Percentiles rank a stretch among this genome's conserved stretches.
phyloP scores from a whole-genome alignment of 805 yeast genomes.

The Danielia oregonensis region DNA sequence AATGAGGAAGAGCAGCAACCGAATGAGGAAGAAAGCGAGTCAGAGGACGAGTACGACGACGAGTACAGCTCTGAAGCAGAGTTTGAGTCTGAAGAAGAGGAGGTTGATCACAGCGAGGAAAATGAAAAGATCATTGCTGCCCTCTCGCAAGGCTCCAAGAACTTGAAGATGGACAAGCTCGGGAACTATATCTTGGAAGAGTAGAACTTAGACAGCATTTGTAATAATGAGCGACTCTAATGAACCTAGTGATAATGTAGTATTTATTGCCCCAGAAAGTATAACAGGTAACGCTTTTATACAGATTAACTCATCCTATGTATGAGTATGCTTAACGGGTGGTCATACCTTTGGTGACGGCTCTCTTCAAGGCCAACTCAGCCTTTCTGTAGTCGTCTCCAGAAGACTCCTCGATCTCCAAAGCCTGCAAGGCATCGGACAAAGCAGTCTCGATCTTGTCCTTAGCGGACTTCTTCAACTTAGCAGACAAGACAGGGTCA shows the following conservation, averaged over 20 bases:
- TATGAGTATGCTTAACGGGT: slow-evolving; percentile 65
- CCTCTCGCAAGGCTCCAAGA: slow-evolving; percentile 55
- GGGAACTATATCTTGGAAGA: slow-evolving; percentile 75
- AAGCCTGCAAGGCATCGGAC: slow-evolving; percentile 96
- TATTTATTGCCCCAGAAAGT: slow-evolving; percentile 3
- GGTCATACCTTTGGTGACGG: slow-evolving; percentile 98
- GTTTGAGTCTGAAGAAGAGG: slow-evolving; percentile 27
- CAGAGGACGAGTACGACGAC: slow-evolving; percentile 25
- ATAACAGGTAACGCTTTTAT: slow-evolving; percentile 11
- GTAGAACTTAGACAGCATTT: slow-evolving; percentile 1
- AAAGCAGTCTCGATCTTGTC: slow-evolving; percentile 97
- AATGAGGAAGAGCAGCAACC: slow-evolving; percentile 16
- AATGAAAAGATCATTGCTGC: slow-evolving; percentile 67
- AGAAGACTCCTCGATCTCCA: slow-evolving; percentile 92
- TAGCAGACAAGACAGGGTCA: slow-evolving; percentile 95
- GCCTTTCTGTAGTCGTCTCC: slow-evolving; percentile 99
- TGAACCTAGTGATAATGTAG: neutral
- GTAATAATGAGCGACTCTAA: too few species aligned
- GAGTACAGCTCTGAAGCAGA: slow-evolving; percentile 11
- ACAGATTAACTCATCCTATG: slow-evolving; percentile 14
- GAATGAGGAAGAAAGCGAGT: slow-evolving; percentile 39
- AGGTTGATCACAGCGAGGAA: slow-evolving; percentile 29
- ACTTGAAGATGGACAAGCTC: slow-evolving; percentile 74
- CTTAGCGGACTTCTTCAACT: slow-evolving; percentile 95
- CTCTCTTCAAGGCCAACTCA: slow-evolving; percentile 98